Evolutionary conservation across 2,329 filamentous ascomycete genomes (phyloP).

Genomic region (Plectosphaerella sp.): DNA sequence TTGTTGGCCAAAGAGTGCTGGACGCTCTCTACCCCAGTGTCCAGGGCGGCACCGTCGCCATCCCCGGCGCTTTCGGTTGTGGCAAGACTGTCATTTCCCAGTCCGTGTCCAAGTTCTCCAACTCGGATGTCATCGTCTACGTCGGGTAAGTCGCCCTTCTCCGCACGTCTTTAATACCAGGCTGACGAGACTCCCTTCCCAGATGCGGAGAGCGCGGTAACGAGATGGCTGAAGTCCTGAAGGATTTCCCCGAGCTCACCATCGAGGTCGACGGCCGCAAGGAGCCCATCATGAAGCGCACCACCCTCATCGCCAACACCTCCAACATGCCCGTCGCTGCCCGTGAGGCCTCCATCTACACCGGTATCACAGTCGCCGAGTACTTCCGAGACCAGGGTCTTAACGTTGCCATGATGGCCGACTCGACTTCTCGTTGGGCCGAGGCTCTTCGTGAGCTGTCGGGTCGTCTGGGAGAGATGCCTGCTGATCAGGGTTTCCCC

Average conservation of each 20-base stretch:
- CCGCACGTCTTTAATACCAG: slow-evolving; percentile 29
- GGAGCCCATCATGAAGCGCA: slow-evolving; percentile 99
- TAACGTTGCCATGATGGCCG: slow-evolving; percentile 99
- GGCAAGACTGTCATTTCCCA: slow-evolving; percentile 99
- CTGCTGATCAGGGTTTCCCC: slow-evolving; percentile 98
- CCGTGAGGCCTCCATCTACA: slow-evolving; percentile 98
- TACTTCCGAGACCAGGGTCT: slow-evolving; percentile 98
- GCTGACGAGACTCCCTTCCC: no score
- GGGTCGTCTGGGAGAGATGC: slow-evolving; percentile 98
- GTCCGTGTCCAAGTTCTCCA: slow-evolving; percentile 98
- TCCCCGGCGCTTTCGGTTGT: slow-evolving; percentile 96
- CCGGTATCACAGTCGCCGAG: slow-evolving; percentile 88
- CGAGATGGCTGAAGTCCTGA: slow-evolving; percentile 99
- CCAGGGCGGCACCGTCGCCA: slow-evolving; percentile 95
- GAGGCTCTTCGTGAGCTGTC: slow-evolving; percentile 98
- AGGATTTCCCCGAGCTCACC: slow-evolving; percentile 97
- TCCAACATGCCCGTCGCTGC: slow-evolving; percentile 99
- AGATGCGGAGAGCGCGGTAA: slow-evolving; percentile 82
- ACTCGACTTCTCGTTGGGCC: slow-evolving; percentile 96
- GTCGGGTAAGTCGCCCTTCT: slow-evolving; percentile 51
- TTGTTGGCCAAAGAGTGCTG: slow-evolving; percentile 94
- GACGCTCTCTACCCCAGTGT: slow-evolving; percentile 96
- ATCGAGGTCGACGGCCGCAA: slow-evolving; percentile 92
- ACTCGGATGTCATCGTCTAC: slow-evolving; percentile 98
- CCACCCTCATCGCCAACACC: slow-evolving; percentile 95